These are phyloP conservation scores for Protomyces lactucae-debilis DNA, from an alignment of 1,139 yeast species.

Conservation along the genomic window DNA sequence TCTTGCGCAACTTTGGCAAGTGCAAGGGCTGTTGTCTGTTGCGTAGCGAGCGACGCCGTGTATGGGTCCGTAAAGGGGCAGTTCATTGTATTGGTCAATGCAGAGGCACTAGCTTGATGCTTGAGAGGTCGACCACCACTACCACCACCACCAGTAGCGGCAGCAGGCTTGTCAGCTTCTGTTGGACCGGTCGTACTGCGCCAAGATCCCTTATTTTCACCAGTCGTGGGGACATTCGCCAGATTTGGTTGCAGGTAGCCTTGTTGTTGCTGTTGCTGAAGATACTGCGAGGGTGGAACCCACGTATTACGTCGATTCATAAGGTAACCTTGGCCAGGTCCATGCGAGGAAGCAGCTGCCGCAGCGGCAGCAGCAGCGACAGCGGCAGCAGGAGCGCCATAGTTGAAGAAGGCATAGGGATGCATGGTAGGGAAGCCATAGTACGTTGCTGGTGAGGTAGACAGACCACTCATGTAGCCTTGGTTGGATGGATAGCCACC, in stretches of 20 bases:
- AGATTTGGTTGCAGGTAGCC: neutral
- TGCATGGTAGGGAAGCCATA: neutral
- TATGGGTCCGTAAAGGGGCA: neutral
- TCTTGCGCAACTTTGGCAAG: conserved; percentile 5
- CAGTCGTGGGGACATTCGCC: neutral
- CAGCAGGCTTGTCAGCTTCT: neutral
- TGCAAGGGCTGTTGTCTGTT: neutral
- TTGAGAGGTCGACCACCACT: neutral
- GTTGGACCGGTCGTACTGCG: neutral
- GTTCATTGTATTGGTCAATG: neutral
- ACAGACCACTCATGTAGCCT: neutral
- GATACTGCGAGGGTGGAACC: neutral
- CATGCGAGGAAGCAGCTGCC: neutral
- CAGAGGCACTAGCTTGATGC: neutral
- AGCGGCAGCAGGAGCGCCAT: neutral
- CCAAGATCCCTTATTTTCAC: neutral
- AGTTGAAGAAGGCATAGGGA: neutral
- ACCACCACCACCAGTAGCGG: too few relatives aligned
- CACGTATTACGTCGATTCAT: neutral
- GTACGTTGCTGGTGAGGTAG: neutral
- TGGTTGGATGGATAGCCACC: neutral
- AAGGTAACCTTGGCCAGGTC: neutral
- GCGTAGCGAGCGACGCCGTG: neutral
- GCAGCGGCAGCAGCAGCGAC: neutral
- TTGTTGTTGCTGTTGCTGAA: neutral